phyloP scores from a whole-genome alignment of 495 filamentous ascomycete genomes.

The Penicillium alfredii region DNA sequence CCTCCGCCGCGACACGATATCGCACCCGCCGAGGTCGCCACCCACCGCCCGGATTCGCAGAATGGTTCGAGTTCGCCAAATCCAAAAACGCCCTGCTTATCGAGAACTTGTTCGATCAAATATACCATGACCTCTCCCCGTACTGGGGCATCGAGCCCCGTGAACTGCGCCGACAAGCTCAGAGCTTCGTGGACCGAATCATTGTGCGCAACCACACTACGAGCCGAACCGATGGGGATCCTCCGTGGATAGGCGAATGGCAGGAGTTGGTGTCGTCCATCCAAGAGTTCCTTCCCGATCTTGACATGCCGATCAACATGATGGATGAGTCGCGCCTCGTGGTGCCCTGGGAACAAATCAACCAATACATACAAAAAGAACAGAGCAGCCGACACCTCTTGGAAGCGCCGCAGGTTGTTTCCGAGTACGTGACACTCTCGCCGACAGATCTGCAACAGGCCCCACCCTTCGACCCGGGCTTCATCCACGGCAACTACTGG shows the following conservation, averaged over 20 bases:
- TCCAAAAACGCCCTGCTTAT: slow-evolving; percentile 44
- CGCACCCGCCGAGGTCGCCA: slow-evolving; percentile 12
- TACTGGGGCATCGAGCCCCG: slow-evolving; percentile 51
- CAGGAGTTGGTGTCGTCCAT: slow-evolving; percentile 50
- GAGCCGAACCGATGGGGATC: slow-evolving; percentile 1
- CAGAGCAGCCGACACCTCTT: slow-evolving; percentile 9
- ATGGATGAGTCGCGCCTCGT: slow-evolving; percentile 64
- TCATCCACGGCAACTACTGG: slow-evolving; percentile 38
- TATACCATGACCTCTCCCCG: slow-evolving; percentile 55
- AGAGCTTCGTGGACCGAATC: slow-evolving; percentile 7
- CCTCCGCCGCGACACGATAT: slow-evolving; percentile 6
- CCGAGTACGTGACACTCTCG: slow-evolving; percentile 19
- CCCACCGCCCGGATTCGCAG: slow-evolving; percentile 60
- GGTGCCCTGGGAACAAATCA: slow-evolving; percentile 61
- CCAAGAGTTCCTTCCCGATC: slow-evolving; percentile 55
- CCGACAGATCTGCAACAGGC: slow-evolving; percentile 7
- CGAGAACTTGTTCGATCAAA: slow-evolving; percentile 53
- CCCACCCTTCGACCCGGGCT: slow-evolving; percentile 1
- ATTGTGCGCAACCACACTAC: slow-evolving; percentile 7
- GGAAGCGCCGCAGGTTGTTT: slow-evolving; percentile 16
- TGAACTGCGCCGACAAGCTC: slow-evolving; percentile 32
- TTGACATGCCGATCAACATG: slow-evolving; percentile 61
- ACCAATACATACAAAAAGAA: slow-evolving; percentile 47
- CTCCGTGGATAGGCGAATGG: slow-evolving; percentile 14
- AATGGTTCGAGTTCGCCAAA: slow-evolving; percentile 60